These are phyloP conservation scores for Colletotrichum coccodes DNA, from an alignment of 2,329 filamentous ascomycete species.

Conservation along the genomic window DNA sequence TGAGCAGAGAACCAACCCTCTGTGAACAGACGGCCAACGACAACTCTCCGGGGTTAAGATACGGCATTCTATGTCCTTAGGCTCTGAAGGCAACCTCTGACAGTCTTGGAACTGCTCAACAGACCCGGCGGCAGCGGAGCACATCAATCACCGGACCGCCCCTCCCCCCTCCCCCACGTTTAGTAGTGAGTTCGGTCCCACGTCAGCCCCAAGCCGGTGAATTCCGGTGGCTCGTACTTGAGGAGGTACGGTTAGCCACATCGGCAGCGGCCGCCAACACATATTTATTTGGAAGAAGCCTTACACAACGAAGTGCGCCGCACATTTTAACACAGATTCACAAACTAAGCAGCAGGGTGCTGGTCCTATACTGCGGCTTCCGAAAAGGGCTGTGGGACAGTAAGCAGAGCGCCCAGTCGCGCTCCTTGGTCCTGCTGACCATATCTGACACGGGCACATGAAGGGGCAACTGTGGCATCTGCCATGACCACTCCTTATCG, in stretches of 20 bases:
- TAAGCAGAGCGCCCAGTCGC: constrained; percentile 21
- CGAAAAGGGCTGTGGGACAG: constrained; percentile 15
- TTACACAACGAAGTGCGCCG: background rate
- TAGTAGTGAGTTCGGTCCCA: background rate
- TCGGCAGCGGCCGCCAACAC: background rate
- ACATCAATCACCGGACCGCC: background rate
- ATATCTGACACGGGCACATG: constrained; percentile 24
- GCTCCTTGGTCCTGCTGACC: constrained; percentile 13
- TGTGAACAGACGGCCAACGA: background rate
- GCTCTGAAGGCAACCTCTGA: background rate
- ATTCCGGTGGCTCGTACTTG: background rate
- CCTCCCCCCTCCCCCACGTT: background rate
- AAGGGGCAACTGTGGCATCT: constrained; percentile 23
- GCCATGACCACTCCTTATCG: constrained; percentile 6
- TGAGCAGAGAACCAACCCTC: constrained; percentile 5
- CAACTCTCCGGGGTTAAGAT: background rate
- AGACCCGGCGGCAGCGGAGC: background rate
- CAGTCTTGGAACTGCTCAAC: background rate
- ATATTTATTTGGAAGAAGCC: background rate
- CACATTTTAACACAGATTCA: constrained; percentile 1
- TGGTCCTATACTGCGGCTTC: background rate
- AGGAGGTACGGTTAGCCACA: background rate
- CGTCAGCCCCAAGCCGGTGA: background rate
- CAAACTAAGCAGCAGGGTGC: background rate
- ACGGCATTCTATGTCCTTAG: background rate